Base-by-base conservation (phyloP, 1,139 yeast genomes). In the Ashbya aceris region DNA sequence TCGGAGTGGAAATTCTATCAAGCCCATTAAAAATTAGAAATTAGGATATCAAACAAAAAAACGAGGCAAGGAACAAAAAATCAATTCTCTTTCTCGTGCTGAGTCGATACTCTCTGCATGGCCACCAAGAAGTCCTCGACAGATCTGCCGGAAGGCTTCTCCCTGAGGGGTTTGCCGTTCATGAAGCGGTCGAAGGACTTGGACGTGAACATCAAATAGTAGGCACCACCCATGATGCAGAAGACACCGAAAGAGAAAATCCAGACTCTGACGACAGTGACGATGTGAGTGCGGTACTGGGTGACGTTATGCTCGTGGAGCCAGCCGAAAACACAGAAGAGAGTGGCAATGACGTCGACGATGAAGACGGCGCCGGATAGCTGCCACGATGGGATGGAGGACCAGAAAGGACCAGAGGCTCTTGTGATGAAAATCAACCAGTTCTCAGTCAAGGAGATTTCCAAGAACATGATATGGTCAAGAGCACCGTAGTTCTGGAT, bases 21-120 rank as follows among this genome's bases (percentile, higher is more conserved):
- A 29, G 31, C 13, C 31, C 31, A n/a, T 11, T n/a, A 29, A 11
- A 29, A 29, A 29, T 29, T 29, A 29, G 13, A 29, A 29, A 29
- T 29, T 29, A 29, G 13, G 13, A 29, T 11, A 29, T 29, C 31
- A 29, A 29, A 29, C 31, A 12, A 29, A 11, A 29, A 29, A 29
- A 29, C 13, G 31, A 29, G 11, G 13, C 13, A 5, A 11, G 31
- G 13, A 17, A 17, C 23, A 17, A 11, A 32, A 17, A 34, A n/a
- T 59, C 65, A 66, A 50, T 61, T 48, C 49, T 65, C 68, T 66
- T 74, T 73, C 77, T 87, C 96, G 74, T 87, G 96, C 74, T 86
- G 96, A 70, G 96, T 87, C 58, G 96, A 87, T 56, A 87, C 96
- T 78, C 96, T 83, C 77, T 84, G 91, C 96, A 87, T 86, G 62